These are phyloP conservation scores for Camptophora hylomeconis DNA, from an alignment of 2,329 filamentous ascomycete species.

Conservation along the genomic window DNA sequence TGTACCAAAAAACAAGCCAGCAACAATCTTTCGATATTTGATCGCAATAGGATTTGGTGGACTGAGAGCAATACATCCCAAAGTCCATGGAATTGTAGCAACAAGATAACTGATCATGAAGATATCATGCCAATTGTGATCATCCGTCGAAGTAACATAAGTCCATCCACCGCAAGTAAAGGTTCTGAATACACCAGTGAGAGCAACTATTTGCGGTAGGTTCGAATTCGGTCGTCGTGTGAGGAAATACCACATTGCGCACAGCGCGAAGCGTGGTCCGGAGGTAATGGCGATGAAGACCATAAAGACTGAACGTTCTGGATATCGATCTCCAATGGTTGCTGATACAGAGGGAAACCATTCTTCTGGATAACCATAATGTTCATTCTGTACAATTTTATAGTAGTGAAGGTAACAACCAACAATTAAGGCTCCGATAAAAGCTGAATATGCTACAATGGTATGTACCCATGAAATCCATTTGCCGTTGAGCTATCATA, in stretches of 20 bases:
- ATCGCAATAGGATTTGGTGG: conserved; percentile 71
- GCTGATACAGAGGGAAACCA: conserved; percentile 96
- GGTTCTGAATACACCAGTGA: conserved; percentile 72
- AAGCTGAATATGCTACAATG: conserved; percentile 65
- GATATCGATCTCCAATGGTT: conserved; percentile 94
- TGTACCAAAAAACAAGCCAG: conserved; percentile 75
- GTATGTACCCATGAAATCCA: conserved; percentile 90
- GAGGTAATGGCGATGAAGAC: conserved; percentile 95
- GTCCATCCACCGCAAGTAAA: conserved; percentile 96
- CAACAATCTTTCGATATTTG: conserved; percentile 78
- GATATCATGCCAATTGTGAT: conserved; percentile 97
- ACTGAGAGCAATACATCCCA: conserved; percentile 78
- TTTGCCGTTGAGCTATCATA: conserved; percentile 59
- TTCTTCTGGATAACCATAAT: conserved; percentile 85
- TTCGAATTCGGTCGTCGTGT: conserved; percentile 61
- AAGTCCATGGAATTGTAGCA: conserved; percentile 86
- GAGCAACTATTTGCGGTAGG: conserved; percentile 69
- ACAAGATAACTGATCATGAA: conserved; percentile 99
- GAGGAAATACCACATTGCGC: conserved; percentile 83
- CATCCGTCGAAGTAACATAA: conserved; percentile 94
- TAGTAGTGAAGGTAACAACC: conserved; percentile 76
- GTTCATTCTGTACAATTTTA: conserved; percentile 96
- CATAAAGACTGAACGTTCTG: conserved; percentile 93
- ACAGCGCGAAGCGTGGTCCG: conserved; percentile 79
- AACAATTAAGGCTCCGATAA: conserved; percentile 71